A percentile compares a stretch with the other conserved stretches of the same genome.
These are phyloP conservation scores for Claviceps cyperi DNA, from an alignment of 2,329 filamentous ascomycete species.

Conservation along the genomic window DNA sequence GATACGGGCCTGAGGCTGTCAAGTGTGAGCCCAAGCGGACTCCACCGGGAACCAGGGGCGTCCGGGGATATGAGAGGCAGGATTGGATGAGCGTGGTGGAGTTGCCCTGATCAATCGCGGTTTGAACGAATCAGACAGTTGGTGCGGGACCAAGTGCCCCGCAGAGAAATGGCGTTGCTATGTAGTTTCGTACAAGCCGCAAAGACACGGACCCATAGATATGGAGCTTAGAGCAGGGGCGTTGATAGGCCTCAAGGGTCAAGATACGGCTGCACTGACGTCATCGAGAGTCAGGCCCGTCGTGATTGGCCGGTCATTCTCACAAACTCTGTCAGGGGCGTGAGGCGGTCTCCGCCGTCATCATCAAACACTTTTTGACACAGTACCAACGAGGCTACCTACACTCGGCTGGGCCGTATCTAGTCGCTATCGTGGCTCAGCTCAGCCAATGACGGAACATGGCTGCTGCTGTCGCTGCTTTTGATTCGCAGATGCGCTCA, in stretches of 20 bases:
- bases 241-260: constrained; percentile 7
- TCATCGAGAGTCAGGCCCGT: constrained; percentile 13
- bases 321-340: background rate
- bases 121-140: too few relatives aligned
- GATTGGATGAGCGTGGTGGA: too few relatives aligned
- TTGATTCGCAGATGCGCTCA: background rate
- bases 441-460: background rate
- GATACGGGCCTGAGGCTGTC: too few relatives aligned
- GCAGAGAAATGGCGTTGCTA: too few relatives aligned
- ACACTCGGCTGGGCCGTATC: background rate
- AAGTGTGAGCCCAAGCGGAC: background rate
- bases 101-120: too few relatives aligned
- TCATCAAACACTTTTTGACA: background rate
- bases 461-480: background rate
- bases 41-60: too few relatives aligned
- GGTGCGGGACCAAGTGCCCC: too few relatives aligned
- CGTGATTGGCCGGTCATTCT: background rate
- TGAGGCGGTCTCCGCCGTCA: background rate
- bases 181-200: too few relatives aligned
- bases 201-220: constrained; percentile 1
- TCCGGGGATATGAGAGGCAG: too few relatives aligned
- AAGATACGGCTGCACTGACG: constrained; percentile 15
- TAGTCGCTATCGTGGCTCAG: background rate
- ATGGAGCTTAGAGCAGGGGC: constrained; percentile 10
- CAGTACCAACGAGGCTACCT: background rate